Percentiles rank a stretch among this genome's conserved stretches.
These are phyloP conservation scores for Candida alai DNA, from an alignment of 805 yeast genomes.

Conservation along the genomic window DNA sequence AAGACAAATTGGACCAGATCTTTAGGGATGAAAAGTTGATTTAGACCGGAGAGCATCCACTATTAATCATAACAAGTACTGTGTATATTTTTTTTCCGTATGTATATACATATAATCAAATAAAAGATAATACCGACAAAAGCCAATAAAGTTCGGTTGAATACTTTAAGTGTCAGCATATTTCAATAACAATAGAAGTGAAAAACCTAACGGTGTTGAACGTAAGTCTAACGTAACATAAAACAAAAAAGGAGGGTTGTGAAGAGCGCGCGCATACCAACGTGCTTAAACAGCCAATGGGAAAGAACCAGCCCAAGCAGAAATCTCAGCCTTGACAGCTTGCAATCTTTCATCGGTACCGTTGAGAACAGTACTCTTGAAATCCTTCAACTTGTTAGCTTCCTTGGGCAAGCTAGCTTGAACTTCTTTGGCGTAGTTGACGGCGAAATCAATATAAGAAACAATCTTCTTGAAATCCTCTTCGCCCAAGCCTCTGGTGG, in stretches of 20 bases:
- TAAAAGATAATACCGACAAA: conserved; percentile 1
- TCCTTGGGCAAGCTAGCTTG: conserved; percentile 83
- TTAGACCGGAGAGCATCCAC: neutral
- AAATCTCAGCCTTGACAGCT: conserved; percentile 70
- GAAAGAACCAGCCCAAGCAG: conserved; percentile 87
- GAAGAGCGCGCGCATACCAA: neutral
- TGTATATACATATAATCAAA: conserved; percentile 1
- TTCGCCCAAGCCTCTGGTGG: conserved; percentile 85
- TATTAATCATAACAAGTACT: neutral
- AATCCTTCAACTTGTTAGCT: conserved; percentile 94
- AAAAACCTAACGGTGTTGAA: conserved; percentile 8
- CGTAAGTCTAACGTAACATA: conserved; percentile 6
- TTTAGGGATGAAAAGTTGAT: conserved; percentile 23
- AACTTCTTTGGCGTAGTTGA: conserved; percentile 66
- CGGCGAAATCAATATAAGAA: conserved; percentile 74
- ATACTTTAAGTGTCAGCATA: too few relatives aligned
- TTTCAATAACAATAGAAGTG: conserved; percentile 5
- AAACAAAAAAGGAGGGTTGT: conserved; percentile 1
- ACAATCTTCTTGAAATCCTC: conserved; percentile 81
- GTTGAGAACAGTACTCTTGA: conserved; percentile 74
- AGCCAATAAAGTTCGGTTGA: conserved; percentile 1
- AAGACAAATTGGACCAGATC: conserved; percentile 28
- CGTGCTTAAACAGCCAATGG: conserved; percentile 46
- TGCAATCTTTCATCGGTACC: conserved; percentile 65
- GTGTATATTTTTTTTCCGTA: neutral